Evolutionary conservation across 352 stramenopile genomes (phyloP).

Genomic region (Blastocystis sp.): DNA sequence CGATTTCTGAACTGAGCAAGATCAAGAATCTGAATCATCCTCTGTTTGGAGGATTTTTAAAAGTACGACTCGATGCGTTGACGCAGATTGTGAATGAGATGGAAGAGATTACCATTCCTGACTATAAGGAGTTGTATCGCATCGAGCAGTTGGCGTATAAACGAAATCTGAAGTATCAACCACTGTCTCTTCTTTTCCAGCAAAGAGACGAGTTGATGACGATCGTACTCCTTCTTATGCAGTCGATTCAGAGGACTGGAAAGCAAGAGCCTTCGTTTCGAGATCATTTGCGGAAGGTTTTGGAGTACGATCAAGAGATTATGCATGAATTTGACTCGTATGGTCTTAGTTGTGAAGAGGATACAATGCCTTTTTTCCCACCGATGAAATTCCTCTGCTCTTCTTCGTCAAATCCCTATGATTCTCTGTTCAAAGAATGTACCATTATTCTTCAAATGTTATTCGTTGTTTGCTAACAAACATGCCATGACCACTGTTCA

Average conservation of each 20-base stretch:
- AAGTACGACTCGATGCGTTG: neutral
- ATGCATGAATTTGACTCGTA: neutral
- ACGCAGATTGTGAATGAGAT: neutral
- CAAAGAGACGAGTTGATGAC: neutral
- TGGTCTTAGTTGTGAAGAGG: neutral
- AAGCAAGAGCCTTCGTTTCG: neutral
- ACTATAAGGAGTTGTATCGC: neutral
- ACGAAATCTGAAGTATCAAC: neutral
- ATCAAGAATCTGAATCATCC: neutral
- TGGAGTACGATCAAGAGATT: slow-evolving; percentile 5
- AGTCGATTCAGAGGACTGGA: neutral
- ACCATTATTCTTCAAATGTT: neutral
- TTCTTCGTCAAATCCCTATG: neutral
- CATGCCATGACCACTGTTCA: neutral
- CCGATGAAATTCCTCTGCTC: neutral
- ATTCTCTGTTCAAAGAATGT: neutral
- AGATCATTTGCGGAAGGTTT: neutral
- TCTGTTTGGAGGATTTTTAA: neutral
- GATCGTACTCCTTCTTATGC: neutral
- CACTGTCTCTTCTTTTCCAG: neutral
- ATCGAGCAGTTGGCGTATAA: neutral
- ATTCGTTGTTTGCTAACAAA: slow-evolving; percentile 7
- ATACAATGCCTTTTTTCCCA: neutral
- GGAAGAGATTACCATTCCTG: neutral
- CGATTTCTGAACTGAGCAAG: neutral